Base-by-base conservation (phyloP, 106 monocot genomes). In the Phalaenopsis aphrodite region DNA sequence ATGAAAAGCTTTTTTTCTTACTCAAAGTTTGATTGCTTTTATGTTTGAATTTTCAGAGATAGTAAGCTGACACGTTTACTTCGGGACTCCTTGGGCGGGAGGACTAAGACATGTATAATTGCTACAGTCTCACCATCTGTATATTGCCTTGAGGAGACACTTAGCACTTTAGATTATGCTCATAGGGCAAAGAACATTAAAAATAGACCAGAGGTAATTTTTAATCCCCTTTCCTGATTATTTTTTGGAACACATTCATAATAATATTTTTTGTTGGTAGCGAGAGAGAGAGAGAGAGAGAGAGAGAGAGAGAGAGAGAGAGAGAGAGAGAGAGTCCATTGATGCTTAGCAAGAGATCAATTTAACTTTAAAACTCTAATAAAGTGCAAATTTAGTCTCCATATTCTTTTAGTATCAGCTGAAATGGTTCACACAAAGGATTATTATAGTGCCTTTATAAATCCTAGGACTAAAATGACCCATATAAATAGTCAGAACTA, bases 71-170 rank as follows among this genome's bases (percentile, higher is more conserved):
- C 99, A 52, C 83, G 99, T 5, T 85, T 99, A 72, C 90, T 99
- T 67, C 92, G 99, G 78, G 99, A 99, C 82, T 99, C 99, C 64
- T 75, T 99, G 69, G 99, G 99, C 80, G 99, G 99, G 11, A 89
- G 95, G 82, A 99, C 99, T 16, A 99, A 99, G 84, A 99, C 99
- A 39, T 99, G 99, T 71, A 99, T 99, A 58, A 99, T 99, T 82
- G 99, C 99, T 42, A 99, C 99, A 75, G 99, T 99, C 73, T 95
- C 99, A 37, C 99, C 99, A 15, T 93, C 99, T 75, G 99, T 99
- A 36, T 88, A 93, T 64, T 99, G 99, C 49, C 87, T 99, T 18
- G 99, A 99, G 56, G 99, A 99, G 82, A 99, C 99, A 12, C 88
- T 99, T 76, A 99, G 99, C 78, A 99, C 99, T 17, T 66, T 99